These are phyloP conservation scores for Candida dubliniensis DNA, from an alignment of 1,139 yeast genomes.

Conservation along the genomic window DNA sequence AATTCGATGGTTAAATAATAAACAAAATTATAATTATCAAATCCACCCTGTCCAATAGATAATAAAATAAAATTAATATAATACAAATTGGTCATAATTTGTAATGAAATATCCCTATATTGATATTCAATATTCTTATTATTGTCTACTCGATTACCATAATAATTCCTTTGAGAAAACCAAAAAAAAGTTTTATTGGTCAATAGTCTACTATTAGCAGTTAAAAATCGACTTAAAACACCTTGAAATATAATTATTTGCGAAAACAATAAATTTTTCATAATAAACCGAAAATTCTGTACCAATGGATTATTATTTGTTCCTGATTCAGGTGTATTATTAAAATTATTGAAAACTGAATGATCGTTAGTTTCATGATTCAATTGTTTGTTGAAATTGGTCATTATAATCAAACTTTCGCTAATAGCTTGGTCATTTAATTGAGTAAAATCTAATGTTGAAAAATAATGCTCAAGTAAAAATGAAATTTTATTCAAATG, in stretches of 20 bases:
- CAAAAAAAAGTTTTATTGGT: constrained; percentile 5
- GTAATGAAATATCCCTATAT: constrained; percentile 32
- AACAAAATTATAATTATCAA: constrained; percentile 68
- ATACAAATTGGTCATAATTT: constrained; percentile 49
- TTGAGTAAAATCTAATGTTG: constrained; percentile 19
- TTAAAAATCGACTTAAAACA: constrained; percentile 40
- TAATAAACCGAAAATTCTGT: constrained; percentile 35
- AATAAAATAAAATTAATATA: constrained; percentile 55
- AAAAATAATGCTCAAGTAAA: constrained; percentile 39
- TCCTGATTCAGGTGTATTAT: constrained; percentile 8
- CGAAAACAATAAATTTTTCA: constrained; percentile 51
- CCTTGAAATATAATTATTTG: constrained; percentile 59
- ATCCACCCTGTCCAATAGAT: constrained; percentile 68
- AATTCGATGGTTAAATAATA: constrained; percentile 52
- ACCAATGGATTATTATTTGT: constrained; percentile 15
- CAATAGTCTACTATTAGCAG: constrained; percentile 8
- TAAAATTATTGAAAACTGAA: constrained; percentile 23
- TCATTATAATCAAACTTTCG: constrained; percentile 21
- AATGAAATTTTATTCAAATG: constrained; percentile 52
- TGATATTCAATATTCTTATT: constrained; percentile 18
- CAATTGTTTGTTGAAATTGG: constrained; percentile 28
- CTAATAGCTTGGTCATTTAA: constrained; percentile 22
- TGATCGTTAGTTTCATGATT: constrained; percentile 22
- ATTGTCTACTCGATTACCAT: background rate
- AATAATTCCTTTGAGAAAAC: constrained; percentile 2